Base-by-base conservation (phyloP, 768 basidiomycete species). In the Pleurotus tuoliensis region DNA sequence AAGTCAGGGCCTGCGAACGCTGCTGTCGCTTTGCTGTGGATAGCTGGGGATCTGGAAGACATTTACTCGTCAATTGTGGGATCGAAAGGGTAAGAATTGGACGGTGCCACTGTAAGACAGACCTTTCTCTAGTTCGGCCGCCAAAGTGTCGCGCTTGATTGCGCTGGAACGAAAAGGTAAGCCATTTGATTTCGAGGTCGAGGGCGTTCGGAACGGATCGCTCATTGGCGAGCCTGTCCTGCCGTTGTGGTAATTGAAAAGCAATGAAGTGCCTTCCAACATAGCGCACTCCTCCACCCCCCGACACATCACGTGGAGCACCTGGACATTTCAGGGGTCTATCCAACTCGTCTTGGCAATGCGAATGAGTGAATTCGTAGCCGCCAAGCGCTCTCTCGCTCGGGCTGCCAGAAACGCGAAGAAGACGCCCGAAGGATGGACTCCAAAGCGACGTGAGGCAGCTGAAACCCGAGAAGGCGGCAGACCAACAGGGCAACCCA, bases 121-220 rank as follows among this genome's bases (percentile, higher is more conserved):
- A 79, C 86, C 86, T 64, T 83, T 76, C 66, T 87, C 86, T 13
- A 88, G 75, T 59, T 88, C 86, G 11, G 87, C 86, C 34, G 82
- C 79, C 43, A 86, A 68, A 0, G 86, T 86, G 59, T 87, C 86
- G 27, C 87, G 80, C 59, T 88, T 88, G 12, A 75, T 50, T 5
- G 73, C 72, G 6, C 73, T 71, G 13, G 76, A 66, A 12, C 69
- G 9, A 30, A 30, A 30, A 30, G 30, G 30, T 11, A 30, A 11
- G 30, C 30, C 30, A 15, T 30, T 40, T 16, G 12, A 12, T 15
- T n/a, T 34, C 13, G 24, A 41, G 38, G n/a, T 52, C 4, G 51
- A 38, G 20, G 51, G 39, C 30, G 48, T 37, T 34, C 48, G 27
- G 30, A 50, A 50, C 5, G 48, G 48, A 7, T 50, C 48, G 13